Conservation (phyloP, 2,329 filamentous ascomycete genomes). For the Pseudogymnoascus verrucosus region DNA sequence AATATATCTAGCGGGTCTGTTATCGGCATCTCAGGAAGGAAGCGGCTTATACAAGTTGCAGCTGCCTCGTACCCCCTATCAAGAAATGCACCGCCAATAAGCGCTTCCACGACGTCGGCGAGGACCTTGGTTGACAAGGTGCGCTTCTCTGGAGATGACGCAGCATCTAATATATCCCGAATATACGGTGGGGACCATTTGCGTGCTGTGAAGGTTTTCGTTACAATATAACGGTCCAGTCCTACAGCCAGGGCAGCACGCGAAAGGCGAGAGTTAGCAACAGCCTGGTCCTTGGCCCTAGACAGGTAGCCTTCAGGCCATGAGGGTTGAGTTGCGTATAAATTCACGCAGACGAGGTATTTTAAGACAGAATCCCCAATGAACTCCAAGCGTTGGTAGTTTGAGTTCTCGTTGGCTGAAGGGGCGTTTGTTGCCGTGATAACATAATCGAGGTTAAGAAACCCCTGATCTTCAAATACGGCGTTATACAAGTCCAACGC, state of each 20-base stretch:
- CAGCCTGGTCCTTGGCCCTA: slow-evolving; percentile 56
- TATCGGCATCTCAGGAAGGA: slow-evolving; percentile 48
- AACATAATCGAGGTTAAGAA: slow-evolving; percentile 49
- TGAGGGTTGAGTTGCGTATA: slow-evolving; percentile 48
- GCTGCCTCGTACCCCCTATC: slow-evolving; percentile 60
- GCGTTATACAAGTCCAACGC: slow-evolving; percentile 51
- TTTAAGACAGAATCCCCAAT: slow-evolving; percentile 82
- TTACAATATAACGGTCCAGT: slow-evolving; percentile 67
- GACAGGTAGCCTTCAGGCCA: slow-evolving; percentile 75
- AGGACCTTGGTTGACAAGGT: slow-evolving; percentile 66
- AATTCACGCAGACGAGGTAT: slow-evolving; percentile 57
- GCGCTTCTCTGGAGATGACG: slow-evolving; percentile 24
- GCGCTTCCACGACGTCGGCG: slow-evolving; percentile 80
- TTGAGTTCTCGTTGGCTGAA: slow-evolving; percentile 46
- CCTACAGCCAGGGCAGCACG: slow-evolving; percentile 53
- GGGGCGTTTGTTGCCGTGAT: slow-evolving; percentile 64
- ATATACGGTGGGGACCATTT: slow-evolving; percentile 67
- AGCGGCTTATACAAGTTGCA: slow-evolving; percentile 53
- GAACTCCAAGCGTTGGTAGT: slow-evolving; percentile 84
- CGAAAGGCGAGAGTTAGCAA: slow-evolving; percentile 69
- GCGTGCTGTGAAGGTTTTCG: slow-evolving; percentile 54
- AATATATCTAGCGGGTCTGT: background rate
- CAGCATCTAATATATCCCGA: slow-evolving; percentile 30
- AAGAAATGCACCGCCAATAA: slow-evolving; percentile 68
- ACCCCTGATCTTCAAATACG: slow-evolving; percentile 42